These are phyloP conservation scores for Coemansia sp. DNA, from an alignment of 192 early-diverging fungal genomes.

Conservation along the genomic window DNA sequence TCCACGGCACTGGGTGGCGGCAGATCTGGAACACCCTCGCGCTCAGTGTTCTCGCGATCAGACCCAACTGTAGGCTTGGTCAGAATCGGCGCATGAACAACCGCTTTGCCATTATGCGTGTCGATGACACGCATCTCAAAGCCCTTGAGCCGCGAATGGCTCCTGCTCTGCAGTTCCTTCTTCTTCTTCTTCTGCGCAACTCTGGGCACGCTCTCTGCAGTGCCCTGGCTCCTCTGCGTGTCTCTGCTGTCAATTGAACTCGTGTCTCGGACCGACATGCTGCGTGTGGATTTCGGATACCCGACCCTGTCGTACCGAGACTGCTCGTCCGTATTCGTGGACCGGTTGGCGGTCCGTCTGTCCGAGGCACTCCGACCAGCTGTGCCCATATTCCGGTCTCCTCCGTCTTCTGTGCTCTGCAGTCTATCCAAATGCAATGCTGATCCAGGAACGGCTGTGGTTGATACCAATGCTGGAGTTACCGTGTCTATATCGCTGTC, in stretches of 20 bases:
- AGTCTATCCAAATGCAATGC: constrained; percentile 22
- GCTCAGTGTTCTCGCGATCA: constrained; percentile 3
- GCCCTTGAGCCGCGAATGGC: constrained; percentile 37
- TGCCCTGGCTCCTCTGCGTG: neutral
- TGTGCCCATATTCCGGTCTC: constrained; percentile 14
- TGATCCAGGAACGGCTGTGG: no score
- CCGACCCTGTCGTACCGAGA: constrained; percentile 31
- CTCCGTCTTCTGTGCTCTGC: constrained; percentile 5
- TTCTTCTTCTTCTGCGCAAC: neutral
- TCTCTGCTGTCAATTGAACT: neutral
- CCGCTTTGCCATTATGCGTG: constrained; percentile 37
- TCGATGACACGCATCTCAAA: constrained; percentile 48
- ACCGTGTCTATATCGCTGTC: neutral
- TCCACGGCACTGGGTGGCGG: constrained; percentile 45
- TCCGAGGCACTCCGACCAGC: neutral
- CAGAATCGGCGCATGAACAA: constrained; percentile 38
- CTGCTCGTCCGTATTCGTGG: constrained; percentile 21
- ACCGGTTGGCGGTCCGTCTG: constrained; percentile 24
- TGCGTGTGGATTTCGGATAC: constrained; percentile 41
- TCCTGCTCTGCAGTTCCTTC: constrained; percentile 3
- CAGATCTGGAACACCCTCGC: constrained; percentile 18
- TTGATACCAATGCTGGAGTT: no score
- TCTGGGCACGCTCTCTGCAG: neutral
- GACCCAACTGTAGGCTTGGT: constrained; percentile 5
- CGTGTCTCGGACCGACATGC: neutral